Evolutionary conservation across 2,329 filamentous ascomycete species (phyloP), one percentile per base, ranked within the genome.

Genomic region (Aureobasidium zeae): DNA sequence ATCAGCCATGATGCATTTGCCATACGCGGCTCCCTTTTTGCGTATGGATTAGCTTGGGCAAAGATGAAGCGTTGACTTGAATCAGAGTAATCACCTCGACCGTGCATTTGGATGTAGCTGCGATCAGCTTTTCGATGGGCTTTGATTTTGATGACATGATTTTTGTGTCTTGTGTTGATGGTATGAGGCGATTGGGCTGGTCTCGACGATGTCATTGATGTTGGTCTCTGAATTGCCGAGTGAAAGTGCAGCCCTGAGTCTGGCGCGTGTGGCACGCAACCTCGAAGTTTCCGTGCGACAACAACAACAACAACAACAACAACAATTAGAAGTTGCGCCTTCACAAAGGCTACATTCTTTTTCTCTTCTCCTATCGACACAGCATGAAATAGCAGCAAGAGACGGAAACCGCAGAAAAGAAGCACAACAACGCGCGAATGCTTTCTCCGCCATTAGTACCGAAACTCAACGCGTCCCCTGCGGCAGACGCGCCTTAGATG

Each of bases 1-100:
- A 59, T 96, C 89, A 28, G 78, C 77, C 38, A 89, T 75, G 51
- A 98, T 80, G 61, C 91, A 98, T 70, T 87, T 88, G 52, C 89
- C 91, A 58, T 96, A 98, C 10, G 76, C 70, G 2, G 86, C 73
- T 41, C 86, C 83, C 89, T 96, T 50, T 17, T 9, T 17, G 19
- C 30, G 19, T 44, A 34, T 50, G 35, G 47, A 46, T 47, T 10
- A 15, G 36, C 20, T 29, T 16, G 31, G 31, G 15, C 17, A n/a
- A 4, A 30, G 7, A 30, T 30, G 28, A 8, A 8, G 12, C 9
- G 3, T 11, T 11, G 10, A 2, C 13, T 2, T 1, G 11, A 2
- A 8, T 12, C 11, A 7, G 7, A 2, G 13, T 19, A 56, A 62
- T 28, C 61, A 82, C 80, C 69, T 85, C 79, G 38, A 68, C 63